Conservation (phyloP, 441 rosid genomes). For the Corymbia calophylla region DNA sequence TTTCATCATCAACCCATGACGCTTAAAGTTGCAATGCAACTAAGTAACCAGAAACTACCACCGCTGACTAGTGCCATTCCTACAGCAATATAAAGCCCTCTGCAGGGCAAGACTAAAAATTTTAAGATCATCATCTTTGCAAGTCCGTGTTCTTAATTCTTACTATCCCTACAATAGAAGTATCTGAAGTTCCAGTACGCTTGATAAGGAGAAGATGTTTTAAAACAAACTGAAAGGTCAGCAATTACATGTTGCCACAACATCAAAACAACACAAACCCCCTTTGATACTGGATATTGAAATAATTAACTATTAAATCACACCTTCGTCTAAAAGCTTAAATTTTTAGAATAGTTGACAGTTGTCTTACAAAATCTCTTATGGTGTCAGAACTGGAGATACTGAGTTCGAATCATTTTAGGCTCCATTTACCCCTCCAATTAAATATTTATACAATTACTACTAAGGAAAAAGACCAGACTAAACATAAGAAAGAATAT, state of each 20-base stretch:
- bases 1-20: neutral
- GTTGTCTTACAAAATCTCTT: too few relatives aligned
- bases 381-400: too few relatives aligned
- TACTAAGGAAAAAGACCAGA: too few relatives aligned
- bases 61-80: neutral
- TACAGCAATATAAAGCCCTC: neutral
- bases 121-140: slow-evolving; percentile 49
- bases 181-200: neutral
- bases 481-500: too few relatives aligned
- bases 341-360: too few relatives aligned
- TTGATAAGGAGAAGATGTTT: neutral
- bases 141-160: slow-evolving; percentile 18
- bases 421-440: too few relatives aligned
- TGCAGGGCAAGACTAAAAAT: neutral
- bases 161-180: neutral
- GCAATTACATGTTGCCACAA: neutral
- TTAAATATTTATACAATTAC: too few relatives aligned
- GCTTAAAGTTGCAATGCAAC: neutral
- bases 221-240: neutral
- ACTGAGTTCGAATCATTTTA: too few relatives aligned
- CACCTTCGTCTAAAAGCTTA: too few relatives aligned
- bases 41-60: neutral
- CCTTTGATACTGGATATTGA: too few relatives aligned
- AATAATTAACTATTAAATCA: too few relatives aligned
- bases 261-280: too few relatives aligned